phyloP scores from a whole-genome alignment of 352 stramenopile genomes.

The Plasmopara viticola region DNA sequence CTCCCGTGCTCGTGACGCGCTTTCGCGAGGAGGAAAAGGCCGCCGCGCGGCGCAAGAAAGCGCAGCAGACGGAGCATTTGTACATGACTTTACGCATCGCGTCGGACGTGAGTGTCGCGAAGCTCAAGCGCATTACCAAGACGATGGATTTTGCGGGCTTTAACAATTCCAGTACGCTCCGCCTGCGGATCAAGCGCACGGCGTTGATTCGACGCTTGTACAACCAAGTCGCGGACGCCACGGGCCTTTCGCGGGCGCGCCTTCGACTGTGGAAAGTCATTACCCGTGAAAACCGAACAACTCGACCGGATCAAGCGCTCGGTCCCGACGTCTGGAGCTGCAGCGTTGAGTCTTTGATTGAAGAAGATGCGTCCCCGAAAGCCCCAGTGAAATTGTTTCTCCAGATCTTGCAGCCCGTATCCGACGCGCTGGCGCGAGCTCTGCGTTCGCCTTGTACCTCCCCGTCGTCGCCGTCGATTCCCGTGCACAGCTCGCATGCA shows the following conservation, averaged over 20 bases:
- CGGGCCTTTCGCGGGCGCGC: conserved; percentile 50
- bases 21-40: conserved; percentile 80
- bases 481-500: not conserved
- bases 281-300: conserved; percentile 76
- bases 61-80: conserved; percentile 75
- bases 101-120: conserved; percentile 57
- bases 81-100: conserved; percentile 78
- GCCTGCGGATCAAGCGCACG: conserved; percentile 59
- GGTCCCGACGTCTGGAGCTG: conserved; percentile 32
- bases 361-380: conserved; percentile 66
- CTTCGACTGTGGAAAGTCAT: conserved; percentile 84
- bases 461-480: too few relatives aligned
- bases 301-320: conserved; percentile 61
- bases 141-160: conserved; percentile 74
- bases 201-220: conserved; percentile 65
- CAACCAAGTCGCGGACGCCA: conserved; percentile 48
- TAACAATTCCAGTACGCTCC: conserved; percentile 46
- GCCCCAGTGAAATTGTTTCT: conserved; percentile 64
- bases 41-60: conserved; percentile 59
- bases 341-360: conserved; percentile 56
- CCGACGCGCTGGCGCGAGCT: not conserved
- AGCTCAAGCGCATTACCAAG: conserved; percentile 72
- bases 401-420: conserved; percentile 40
- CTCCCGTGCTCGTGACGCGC: conserved; percentile 42
- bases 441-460: not conserved